Conservation (phyloP, 1,284 basidiomycete species). For the Athelia sp. region DNA sequence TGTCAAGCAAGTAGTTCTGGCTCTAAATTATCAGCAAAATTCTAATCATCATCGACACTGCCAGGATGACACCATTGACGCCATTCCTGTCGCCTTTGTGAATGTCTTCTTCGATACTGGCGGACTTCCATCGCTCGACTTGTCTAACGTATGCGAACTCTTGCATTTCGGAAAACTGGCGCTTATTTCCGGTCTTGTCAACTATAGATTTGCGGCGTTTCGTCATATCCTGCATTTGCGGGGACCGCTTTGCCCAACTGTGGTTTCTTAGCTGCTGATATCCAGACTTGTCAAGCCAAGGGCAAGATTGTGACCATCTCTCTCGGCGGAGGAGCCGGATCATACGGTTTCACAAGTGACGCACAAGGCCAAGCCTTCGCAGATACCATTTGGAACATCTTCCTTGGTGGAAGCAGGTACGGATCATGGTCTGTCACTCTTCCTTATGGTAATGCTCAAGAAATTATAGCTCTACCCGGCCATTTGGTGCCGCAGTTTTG, state of each 20-base stretch:
- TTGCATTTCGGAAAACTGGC: not conserved
- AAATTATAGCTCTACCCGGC: conserved; percentile 43
- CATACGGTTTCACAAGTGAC: conserved; percentile 52
- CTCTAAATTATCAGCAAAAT: not conserved
- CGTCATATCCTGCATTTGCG: conserved; percentile 49
- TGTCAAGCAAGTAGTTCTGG: conserved; percentile 38
- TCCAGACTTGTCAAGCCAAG: conserved; percentile 53
- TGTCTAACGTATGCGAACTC: conserved; percentile 45
- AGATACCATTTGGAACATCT: conserved; percentile 60
- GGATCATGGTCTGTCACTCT: too few relatives aligned
- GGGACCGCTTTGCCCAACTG: conserved; percentile 56
- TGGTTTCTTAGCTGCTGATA: conserved; percentile 46
- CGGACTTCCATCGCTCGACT: conserved; percentile 51
- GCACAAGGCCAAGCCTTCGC: conserved; percentile 48
- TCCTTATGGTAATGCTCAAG: too few relatives aligned
- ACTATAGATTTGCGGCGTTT: conserved; percentile 48
- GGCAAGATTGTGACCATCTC: conserved; percentile 56
- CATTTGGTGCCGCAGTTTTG: conserved; percentile 57
- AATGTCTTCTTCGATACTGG: conserved; percentile 59
- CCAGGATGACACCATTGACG: conserved; percentile 54
- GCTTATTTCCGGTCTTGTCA: not conserved
- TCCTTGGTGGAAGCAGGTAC: conserved; percentile 40
- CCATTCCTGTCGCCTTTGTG: conserved; percentile 59
- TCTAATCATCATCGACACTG: conserved; percentile 22
- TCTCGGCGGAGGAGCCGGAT: conserved; percentile 45